A percentile compares a stretch with the other conserved stretches of the same genome.
Conservation (phyloP, 345 rosid species). For the Laguncularia racemosa region DNA sequence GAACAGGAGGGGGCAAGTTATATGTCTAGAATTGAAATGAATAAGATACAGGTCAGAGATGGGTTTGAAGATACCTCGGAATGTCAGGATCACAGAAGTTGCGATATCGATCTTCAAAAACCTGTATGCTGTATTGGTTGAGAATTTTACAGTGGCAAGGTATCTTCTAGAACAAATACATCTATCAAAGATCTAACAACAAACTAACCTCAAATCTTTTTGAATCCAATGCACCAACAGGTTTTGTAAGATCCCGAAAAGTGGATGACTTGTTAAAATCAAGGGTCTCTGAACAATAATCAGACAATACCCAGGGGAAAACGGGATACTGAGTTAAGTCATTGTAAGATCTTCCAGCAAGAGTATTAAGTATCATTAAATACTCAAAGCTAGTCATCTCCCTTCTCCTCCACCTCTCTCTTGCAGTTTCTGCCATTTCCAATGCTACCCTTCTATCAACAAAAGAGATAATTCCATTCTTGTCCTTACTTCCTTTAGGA, state of each 20-base stretch:
- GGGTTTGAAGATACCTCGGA: slow-evolving; percentile 57
- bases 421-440: slow-evolving; percentile 92
- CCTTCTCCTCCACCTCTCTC: slow-evolving; percentile 95
- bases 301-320: slow-evolving; percentile 95
- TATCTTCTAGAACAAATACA: background rate
- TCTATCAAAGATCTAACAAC: slow-evolving; percentile 2
- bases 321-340: slow-evolving; percentile 96
- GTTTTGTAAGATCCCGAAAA: slow-evolving; percentile 94
- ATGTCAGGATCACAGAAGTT: slow-evolving; percentile 97
- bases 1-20: background rate
- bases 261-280: slow-evolving; percentile 93
- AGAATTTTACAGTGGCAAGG: background rate
- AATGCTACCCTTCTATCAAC: slow-evolving; percentile 80
- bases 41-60: slow-evolving; percentile 4
- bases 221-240: slow-evolving; percentile 87
- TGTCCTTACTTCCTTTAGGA: slow-evolving; percentile 90
- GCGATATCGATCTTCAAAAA: slow-evolving; percentile 86
- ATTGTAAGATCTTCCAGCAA: slow-evolving; percentile 94
- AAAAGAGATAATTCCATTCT: slow-evolving; percentile 65
- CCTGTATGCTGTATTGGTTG: slow-evolving; percentile 29
- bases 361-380: slow-evolving; percentile 84
- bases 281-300: slow-evolving; percentile 79
- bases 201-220: slow-evolving; percentile 84
- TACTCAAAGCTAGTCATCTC: slow-evolving; percentile 94
- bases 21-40: slow-evolving; percentile 7